Evolutionary conservation across 2,329 filamentous ascomycete genomes (phyloP), one percentile per base, ranked within the genome.

Genomic region (Penicillium psychrosexuale): DNA sequence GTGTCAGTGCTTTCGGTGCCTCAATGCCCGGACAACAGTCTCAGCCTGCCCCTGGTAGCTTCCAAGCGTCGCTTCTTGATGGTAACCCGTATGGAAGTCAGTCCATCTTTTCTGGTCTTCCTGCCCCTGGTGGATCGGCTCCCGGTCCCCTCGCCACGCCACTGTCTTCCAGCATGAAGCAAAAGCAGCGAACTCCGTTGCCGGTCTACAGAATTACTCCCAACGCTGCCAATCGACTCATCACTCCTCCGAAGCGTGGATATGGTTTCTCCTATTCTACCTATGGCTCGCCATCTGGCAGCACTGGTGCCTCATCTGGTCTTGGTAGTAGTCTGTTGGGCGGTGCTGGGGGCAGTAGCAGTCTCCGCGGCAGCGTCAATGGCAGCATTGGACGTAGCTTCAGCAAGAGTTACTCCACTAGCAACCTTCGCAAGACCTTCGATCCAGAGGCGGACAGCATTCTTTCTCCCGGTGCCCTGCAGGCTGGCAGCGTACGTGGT

Each of bases 221-320:
- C 0, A 84, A 85, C 44, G 90, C 90, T 33, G 86, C 89, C 8
- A 88, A 88, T 22, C 88, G 91, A 45, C 86, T 92, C 53, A 83
- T 86, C 30, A 96, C 91, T 0, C 91, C 92, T 0, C 89, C 91
- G 64, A 93, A 91, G 75, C 84, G 88, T 53, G 91, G 90, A 5
- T 97, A 90, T 69, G 93, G 93, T 3, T 96, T 97, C 71, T 91
- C 89, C 2, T 97, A 97, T 75, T 96, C 91, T 61, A 91, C 87
- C 2, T 96, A 96, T 65, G 91, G 90, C 42, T 92, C 89, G 1
- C 91, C 93, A 6, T 85, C 88, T 5, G 81, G 87, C 68, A 81
- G 79, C 36, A 79, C 83, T 40, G 90, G 87, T 71, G 88, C 89
- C 7, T 88, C 90, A 5, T 85, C 84, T 36, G 81, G 80, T 17